These are phyloP conservation scores for Punica granatum DNA, from an alignment of 345 rosid species.

Conservation along the genomic window DNA sequence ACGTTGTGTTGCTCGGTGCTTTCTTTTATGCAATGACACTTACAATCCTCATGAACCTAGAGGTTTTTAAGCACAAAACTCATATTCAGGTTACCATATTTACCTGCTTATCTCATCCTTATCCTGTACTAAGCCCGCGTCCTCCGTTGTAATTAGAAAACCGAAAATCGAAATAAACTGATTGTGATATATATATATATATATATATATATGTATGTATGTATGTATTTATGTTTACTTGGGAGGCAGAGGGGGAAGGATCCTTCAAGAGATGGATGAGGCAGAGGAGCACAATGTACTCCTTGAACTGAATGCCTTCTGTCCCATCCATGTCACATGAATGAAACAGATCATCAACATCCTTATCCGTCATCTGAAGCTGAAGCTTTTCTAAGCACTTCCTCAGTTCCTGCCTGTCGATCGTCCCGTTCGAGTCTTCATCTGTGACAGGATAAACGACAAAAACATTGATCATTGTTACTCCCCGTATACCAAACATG, in stretches of 20 bases:
- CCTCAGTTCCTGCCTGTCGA: conserved; percentile 61
- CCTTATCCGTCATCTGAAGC: conserved; percentile 45
- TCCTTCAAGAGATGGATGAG: conserved; percentile 61
- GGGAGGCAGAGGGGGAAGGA: conserved; percentile 39
- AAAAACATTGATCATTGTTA: not conserved
- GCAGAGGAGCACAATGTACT: conserved; percentile 73
- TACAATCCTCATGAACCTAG: no score
- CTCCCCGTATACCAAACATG: not conserved
- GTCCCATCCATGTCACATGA: conserved; percentile 80
- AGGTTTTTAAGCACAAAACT: no score
- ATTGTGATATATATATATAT: no score
- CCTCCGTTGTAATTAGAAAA: no score
- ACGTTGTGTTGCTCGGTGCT: no score
- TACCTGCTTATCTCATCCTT: no score
- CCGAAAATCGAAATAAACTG: no score
- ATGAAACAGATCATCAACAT: conserved; percentile 59
- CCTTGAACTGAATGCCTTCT: conserved; percentile 72
- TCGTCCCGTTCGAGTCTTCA: conserved; percentile 56
- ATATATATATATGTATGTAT: no score
- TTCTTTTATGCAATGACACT: no score
- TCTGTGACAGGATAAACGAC: conserved; percentile 31
- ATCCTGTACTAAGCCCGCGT: no score
- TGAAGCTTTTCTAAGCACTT: conserved; percentile 56
- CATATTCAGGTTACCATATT: no score
- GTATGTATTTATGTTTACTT: not conserved